Conservation (phyloP, 1,284 basidiomycete genomes). For the Ustilago cynodontis region DNA sequence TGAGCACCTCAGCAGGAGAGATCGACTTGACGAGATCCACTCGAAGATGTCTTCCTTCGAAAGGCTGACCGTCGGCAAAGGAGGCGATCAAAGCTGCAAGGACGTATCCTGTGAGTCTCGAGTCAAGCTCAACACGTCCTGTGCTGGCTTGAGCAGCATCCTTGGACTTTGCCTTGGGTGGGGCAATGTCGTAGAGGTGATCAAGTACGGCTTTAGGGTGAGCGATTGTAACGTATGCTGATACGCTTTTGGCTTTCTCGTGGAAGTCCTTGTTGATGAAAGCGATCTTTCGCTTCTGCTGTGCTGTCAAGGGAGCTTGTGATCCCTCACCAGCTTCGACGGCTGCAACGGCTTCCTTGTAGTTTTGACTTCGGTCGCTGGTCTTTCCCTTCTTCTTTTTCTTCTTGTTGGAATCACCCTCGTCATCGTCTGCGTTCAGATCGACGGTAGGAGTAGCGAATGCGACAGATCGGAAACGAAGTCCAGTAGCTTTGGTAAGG, state of each 20-base stretch:
- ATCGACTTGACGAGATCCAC: conserved; percentile 63
- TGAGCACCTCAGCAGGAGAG: conserved; percentile 53
- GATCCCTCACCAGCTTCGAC: conserved; percentile 60
- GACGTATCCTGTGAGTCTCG: conserved; percentile 70
- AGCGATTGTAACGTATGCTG: conserved; percentile 66
- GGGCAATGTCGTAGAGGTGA: conserved; percentile 33
- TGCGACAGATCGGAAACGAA: conserved; percentile 70
- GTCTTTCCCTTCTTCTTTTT: conserved; percentile 67
- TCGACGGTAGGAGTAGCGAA: conserved; percentile 68
- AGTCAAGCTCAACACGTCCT: conserved; percentile 30
- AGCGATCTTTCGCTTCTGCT: conserved; percentile 92
- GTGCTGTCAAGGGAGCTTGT: conserved; percentile 78
- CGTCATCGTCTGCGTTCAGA: conserved; percentile 59
- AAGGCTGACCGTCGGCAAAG: conserved; percentile 79
- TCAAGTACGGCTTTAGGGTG: conserved; percentile 49
- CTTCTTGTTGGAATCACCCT: conserved; percentile 54
- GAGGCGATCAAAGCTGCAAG: conserved; percentile 78
- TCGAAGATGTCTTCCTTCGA: conserved; percentile 75
- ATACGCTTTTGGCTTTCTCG: conserved; percentile 62
- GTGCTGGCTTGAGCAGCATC: conserved; percentile 6
- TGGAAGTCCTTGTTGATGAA: conserved; percentile 85
- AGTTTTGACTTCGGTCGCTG: conserved; percentile 75
- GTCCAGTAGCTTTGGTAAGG: conserved; percentile 49
- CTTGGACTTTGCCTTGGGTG: conserved; percentile 40
- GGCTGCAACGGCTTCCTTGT: conserved; percentile 74